A percentile compares a stretch with the other conserved stretches of the same genome.
phyloP scores from a whole-genome alignment of 768 basidiomycete genomes.

The Serendipita sp. region DNA sequence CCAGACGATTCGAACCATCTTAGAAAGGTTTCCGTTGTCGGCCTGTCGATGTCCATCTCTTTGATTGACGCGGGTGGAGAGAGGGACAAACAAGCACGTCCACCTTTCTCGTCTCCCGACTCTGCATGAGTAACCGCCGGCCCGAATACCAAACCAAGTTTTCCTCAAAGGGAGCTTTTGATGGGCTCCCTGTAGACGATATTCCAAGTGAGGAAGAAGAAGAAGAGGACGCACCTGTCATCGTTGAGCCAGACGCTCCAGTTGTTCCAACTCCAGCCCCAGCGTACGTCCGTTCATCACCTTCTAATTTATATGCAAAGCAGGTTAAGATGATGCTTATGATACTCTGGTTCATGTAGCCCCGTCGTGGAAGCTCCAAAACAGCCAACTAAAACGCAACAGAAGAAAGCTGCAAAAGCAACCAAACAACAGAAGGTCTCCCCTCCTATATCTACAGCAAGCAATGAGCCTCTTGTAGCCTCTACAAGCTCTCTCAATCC shows the following conservation, averaged over 20 bases:
- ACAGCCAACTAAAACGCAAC: background rate
- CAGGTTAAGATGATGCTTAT: background rate
- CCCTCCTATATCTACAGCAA: background rate
- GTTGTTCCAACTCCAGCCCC: background rate
- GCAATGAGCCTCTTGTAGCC: background rate
- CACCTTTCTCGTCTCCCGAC: background rate
- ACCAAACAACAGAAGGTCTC: background rate
- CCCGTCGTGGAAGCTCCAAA: background rate
- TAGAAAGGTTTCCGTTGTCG: conserved; percentile 21
- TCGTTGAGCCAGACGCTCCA: background rate
- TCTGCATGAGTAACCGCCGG: background rate
- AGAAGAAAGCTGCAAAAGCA: background rate
- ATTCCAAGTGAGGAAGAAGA: background rate
- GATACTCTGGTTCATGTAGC: background rate
- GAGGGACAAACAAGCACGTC: background rate
- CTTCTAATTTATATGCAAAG: background rate
- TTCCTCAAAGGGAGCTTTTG: background rate
- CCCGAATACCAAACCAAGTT: background rate
- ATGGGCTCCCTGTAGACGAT: background rate
- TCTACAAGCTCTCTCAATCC: background rate
- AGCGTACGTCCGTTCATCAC: background rate
- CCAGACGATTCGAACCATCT: conserved; percentile 42
- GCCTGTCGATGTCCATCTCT: background rate
- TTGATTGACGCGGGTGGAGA: background rate
- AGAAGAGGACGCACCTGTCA: background rate